Percentiles rank a stretch among this genome's conserved stretches.
Evolutionary conservation across 1,284 basidiomycete species (phyloP).

Genomic region (Nidula niveotomentosa): DNA sequence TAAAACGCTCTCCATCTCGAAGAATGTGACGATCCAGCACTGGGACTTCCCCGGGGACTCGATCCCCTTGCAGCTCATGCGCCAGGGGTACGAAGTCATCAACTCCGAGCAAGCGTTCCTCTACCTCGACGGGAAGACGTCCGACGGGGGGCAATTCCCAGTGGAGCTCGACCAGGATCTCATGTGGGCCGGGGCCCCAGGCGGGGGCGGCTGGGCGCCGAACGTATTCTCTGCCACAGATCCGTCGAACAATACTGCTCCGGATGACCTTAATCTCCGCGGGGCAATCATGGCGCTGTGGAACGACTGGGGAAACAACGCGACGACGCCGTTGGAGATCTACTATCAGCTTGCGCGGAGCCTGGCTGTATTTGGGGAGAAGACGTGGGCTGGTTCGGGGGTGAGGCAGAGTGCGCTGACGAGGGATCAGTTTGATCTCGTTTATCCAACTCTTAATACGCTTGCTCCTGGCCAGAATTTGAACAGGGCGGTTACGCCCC

Average conservation of each 20-base stretch:
- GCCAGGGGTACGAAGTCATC: background rate
- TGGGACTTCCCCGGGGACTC: slow-evolving; percentile 1
- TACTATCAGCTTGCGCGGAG: background rate
- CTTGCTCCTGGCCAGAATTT: background rate
- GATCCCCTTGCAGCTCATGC: background rate
- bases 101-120: background rate
- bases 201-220: background rate
- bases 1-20: background rate
- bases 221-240: background rate
- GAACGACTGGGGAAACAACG: slow-evolving; percentile 1
- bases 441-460: background rate
- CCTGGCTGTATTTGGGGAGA: background rate
- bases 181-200: background rate
- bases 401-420: background rate
- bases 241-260: background rate
- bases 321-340: background rate
- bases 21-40: background rate
- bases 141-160: background rate
- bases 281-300: background rate
- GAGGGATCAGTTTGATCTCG: background rate
- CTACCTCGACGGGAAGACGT: background rate
- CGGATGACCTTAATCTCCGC: background rate
- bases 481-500: background rate
- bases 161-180: background rate
- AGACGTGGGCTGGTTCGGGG: background rate